Base-by-base conservation (phyloP, 306 rosid genomes). In the Astragalus membranaceus region DNA sequence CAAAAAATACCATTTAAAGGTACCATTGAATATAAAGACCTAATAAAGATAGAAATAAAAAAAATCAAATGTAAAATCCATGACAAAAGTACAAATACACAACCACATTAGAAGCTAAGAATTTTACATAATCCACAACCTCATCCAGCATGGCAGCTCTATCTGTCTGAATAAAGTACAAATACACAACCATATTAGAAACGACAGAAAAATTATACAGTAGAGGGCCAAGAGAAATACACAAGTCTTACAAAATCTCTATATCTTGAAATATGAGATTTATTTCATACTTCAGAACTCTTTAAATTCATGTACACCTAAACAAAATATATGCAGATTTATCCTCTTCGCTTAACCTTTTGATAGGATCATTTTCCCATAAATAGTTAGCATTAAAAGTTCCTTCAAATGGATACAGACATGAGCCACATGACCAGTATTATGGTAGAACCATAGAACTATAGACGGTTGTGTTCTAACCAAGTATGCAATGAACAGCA, bases 121-220 rank as follows among this genome's bases (percentile, higher is more conserved):
- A 92, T 90, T 92, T 92, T 78, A 92, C 98, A 50, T 92, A 92
- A 83, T 92, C 98, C 81, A 89, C 94, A 51, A 92, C 89, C 78
- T 92, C 98, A 63, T 92, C 98, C 6, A 92, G 92, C 98, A 92
- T 92, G 35, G 92, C 98, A 77, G 98, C 98, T 85, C 92, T 87
- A 79, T 92, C 96, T 10, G 95, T 86, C 98, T 92, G 83, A 75
- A 54, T 35, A 42, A 67, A 62, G 64, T 26, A 74, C 33, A 74
- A 35, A 75, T 29, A 35, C 52, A 50, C 54, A 80, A 74, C 5
- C 69, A 56, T 36, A 65, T 78, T 44, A 81, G 78, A 66, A 70
- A 11, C 35, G 60, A 17, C 35, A 67, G 50, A 71, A 53, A n/a
- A 70, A 44, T 55, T 37, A 78, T 60, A 17, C 30, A 8, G 39